Conservation (phyloP, 1,139 yeast genomes). For the Saccharomyces hybrid region DNA sequence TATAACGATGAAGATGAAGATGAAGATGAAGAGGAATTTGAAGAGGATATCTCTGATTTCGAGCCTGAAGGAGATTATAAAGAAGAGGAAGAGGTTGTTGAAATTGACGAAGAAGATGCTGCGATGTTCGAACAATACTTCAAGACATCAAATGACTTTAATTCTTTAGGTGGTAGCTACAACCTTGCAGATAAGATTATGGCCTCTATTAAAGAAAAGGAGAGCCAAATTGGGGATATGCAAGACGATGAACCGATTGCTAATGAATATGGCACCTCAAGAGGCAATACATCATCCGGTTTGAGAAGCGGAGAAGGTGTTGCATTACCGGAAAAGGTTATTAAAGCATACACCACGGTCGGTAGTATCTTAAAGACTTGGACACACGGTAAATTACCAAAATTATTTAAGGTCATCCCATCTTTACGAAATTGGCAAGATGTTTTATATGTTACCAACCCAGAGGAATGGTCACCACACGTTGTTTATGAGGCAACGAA, state of each 20-base stretch:
- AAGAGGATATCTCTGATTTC: slow-evolving; percentile 46
- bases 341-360: slow-evolving; percentile 85
- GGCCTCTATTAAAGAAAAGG: slow-evolving; percentile 79
- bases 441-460: slow-evolving; percentile 83
- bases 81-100: slow-evolving; percentile 50
- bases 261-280: slow-evolving; percentile 23
- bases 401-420: slow-evolving; percentile 89
- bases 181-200: slow-evolving; percentile 86
- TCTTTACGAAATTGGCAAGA: slow-evolving; percentile 93
- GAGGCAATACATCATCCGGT: slow-evolving; percentile 14
- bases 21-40: slow-evolving; percentile 39
- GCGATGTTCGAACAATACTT: slow-evolving; percentile 63
- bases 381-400: slow-evolving; percentile 92
- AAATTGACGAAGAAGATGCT: slow-evolving; percentile 63
- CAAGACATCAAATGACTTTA: slow-evolving; percentile 37
- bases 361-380: slow-evolving; percentile 85
- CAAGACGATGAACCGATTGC: slow-evolving; percentile 9
- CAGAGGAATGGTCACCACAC: slow-evolving; percentile 93
- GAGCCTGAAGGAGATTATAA: slow-evolving; percentile 40
- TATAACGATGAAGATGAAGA: slow-evolving; percentile 33
- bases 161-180: slow-evolving; percentile 40
- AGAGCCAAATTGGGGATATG: slow-evolving; percentile 30
- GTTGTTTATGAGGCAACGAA: slow-evolving; percentile 93
- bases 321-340: slow-evolving; percentile 87
- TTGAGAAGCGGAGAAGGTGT: slow-evolving; percentile 43